Conservation (phyloP, 768 basidiomycete genomes). For the Boletus tomentosulus region DNA sequence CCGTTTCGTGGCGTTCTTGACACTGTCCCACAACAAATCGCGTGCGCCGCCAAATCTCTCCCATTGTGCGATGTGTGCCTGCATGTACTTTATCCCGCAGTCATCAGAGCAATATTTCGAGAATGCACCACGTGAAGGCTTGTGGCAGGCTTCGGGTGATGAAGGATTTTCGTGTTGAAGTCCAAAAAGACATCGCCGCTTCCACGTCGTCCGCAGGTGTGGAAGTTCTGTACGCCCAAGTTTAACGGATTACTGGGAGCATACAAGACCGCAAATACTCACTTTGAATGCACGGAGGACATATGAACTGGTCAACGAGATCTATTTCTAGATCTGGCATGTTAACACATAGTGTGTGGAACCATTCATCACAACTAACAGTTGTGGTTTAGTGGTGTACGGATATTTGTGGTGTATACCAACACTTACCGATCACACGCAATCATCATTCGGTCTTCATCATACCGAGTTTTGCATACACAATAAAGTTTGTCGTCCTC, state of each 20-base stretch:
- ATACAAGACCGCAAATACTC: conserved; percentile 28
- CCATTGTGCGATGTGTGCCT: conserved; percentile 57
- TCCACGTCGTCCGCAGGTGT: conserved; percentile 70
- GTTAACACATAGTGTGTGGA: conserved; percentile 79
- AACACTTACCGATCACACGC: conserved; percentile 79
- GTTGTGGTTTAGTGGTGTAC: neutral
- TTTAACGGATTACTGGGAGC: neutral
- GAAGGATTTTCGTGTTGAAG: conserved; percentile 57
- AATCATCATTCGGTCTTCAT: conserved; percentile 88
- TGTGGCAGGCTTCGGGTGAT: conserved; percentile 69
- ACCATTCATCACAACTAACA: conserved; percentile 91
- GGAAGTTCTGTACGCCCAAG: conserved; percentile 45
- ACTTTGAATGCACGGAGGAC: conserved; percentile 78
- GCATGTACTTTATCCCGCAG: conserved; percentile 76
- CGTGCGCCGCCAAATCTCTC: conserved; percentile 58
- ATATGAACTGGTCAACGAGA: conserved; percentile 90
- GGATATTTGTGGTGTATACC: neutral
- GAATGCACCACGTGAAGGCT: conserved; percentile 73
- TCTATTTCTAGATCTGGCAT: conserved; percentile 81
- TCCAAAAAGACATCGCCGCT: conserved; percentile 71
- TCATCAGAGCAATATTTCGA: conserved; percentile 92
- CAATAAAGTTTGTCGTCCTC: conserved; percentile 72
- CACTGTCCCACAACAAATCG: conserved; percentile 67
- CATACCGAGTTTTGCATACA: conserved; percentile 81
- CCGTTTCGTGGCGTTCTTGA: conserved; percentile 63